phyloP scores from a whole-genome alignment of 1,139 yeast genomes.

The Candida sojae region DNA sequence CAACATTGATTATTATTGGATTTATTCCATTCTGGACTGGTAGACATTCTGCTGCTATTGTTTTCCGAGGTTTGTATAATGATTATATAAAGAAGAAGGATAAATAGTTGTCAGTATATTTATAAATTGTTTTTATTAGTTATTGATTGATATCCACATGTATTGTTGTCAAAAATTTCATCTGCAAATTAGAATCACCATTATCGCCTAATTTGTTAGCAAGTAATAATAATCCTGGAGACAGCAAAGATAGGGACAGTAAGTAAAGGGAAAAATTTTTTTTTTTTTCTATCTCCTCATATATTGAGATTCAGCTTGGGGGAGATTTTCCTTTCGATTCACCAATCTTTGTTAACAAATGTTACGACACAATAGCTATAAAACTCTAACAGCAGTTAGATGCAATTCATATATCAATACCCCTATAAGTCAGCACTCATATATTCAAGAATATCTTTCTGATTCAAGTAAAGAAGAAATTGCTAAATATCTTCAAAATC shows the following conservation, averaged over 20 bases:
- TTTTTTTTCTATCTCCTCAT: not conserved
- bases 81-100: constrained; percentile 16
- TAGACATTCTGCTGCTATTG: constrained; percentile 24
- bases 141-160: too few relatives aligned
- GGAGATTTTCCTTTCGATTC: too few relatives aligned
- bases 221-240: too few relatives aligned
- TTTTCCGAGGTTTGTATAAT: constrained; percentile 23
- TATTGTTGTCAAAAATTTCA: too few relatives aligned
- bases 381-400: not conserved
- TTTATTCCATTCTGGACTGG: constrained; percentile 42
- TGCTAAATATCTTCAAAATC: constrained; percentile 39
- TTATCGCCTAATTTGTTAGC: too few relatives aligned
- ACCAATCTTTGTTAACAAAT: not conserved
- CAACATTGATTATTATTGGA: constrained; percentile 33
- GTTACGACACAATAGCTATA: not conserved
- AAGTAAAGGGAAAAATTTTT: not conserved
- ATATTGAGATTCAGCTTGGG: not conserved
- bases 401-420: constrained; percentile 5
- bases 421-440: constrained; percentile 27
- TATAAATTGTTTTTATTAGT: too few relatives aligned
- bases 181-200: too few relatives aligned
- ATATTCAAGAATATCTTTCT: constrained; percentile 33
- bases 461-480: constrained; percentile 36
- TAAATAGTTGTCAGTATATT: too few relatives aligned
- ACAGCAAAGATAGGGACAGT: too few relatives aligned